Base-by-base conservation (phyloP, 768 basidiomycete genomes). In the Sistotremastrum suecicum region DNA sequence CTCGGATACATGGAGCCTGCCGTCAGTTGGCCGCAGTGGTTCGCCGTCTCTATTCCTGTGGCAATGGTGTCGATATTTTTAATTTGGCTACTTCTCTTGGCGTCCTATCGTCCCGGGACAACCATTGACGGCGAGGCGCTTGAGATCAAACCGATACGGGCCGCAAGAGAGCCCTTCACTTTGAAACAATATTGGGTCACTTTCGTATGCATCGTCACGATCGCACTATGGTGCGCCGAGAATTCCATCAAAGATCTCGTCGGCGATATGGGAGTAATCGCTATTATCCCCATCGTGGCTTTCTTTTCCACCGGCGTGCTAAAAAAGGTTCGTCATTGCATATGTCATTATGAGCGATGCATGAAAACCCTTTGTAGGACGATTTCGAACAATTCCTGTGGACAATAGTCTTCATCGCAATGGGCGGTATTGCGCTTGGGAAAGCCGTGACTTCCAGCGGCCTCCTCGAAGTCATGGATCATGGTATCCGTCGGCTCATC, bases 201-300 rank as follows among this genome's bases (percentile, higher is more conserved):
- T 1, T 70, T 80, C 46, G 80, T 99, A 30, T 91, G 86, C 53
- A 50, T 91, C 29, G 61, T 71, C 43, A 98, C 95, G 2, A 98
- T 99, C 53, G 72, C 54, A 5, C 63, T 98, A 45, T 97, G 94
- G 92, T 92, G 89, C 56, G 60, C 89, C 37, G 91, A 84, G 51
- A 83, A 86, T 56, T 62, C 67, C 55, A 75, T 98, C 44, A 77
- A 92, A 57, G 61, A 66, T 5, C 66, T 66, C 41, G 71, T 98
- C 3, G 95, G 95, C 1, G 91, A 98, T 60, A 99, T 98, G 92
- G 95, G 95, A 32, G 73, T 97, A 54, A 91, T 99, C 51, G 92
- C 94, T 2, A 78, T 98, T 53, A 70, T 99, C 39, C 95, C 94
- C 0, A 72, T 98, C 39, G 71, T 97, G 5, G 83, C 83, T 1